phyloP scores from a whole-genome alignment of 306 rosid genomes.

The Parietaria judaica region DNA sequence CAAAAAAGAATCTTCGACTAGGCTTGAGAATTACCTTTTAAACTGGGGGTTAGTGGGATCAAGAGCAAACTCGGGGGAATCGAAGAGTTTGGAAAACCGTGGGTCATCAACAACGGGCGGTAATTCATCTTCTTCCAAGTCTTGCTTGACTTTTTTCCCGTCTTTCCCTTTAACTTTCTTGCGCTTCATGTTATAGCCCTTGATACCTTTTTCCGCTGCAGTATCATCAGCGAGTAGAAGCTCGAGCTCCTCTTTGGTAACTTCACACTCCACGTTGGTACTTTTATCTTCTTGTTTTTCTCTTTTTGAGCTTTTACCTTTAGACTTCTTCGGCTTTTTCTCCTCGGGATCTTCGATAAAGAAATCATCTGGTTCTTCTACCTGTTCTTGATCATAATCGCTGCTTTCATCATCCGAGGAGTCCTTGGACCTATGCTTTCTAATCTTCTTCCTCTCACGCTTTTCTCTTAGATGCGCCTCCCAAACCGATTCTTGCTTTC shows the following conservation, averaged over 20 bases:
- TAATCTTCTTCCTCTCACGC: constrained; percentile 59
- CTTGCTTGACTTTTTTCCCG: constrained; percentile 48
- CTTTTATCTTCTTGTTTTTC: constrained; percentile 29
- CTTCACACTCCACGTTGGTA: constrained; percentile 9
- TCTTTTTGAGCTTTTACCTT: constrained; percentile 20
- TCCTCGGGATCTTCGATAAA: constrained; percentile 60
- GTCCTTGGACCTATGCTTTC: constrained; percentile 45
- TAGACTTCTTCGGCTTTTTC: constrained; percentile 38
- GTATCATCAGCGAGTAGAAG: constrained; percentile 81
- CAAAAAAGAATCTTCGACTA: too few species aligned
- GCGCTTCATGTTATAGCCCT: constrained; percentile 66
- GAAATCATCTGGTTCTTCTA: constrained; percentile 62
- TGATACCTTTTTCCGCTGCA: constrained; percentile 40
- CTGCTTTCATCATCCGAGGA: constrained; percentile 62
- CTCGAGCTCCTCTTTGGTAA: constrained; percentile 80
- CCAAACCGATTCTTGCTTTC: constrained; percentile 71
- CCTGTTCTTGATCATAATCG: constrained; percentile 46
- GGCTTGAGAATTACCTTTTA: constrained; percentile 53
- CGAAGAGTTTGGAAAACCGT: constrained; percentile 61
- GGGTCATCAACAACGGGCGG: constrained; percentile 63
- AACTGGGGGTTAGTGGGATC: constrained; percentile 90
- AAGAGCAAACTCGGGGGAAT: constrained; percentile 46
- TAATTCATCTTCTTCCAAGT: constrained; percentile 52
- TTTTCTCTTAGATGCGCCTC: constrained; percentile 60
- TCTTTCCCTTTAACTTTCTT: constrained; percentile 56